Evolutionary conservation across 2,329 filamentous ascomycete genomes (phyloP).

Genomic region (Ciborinia camelliae): DNA sequence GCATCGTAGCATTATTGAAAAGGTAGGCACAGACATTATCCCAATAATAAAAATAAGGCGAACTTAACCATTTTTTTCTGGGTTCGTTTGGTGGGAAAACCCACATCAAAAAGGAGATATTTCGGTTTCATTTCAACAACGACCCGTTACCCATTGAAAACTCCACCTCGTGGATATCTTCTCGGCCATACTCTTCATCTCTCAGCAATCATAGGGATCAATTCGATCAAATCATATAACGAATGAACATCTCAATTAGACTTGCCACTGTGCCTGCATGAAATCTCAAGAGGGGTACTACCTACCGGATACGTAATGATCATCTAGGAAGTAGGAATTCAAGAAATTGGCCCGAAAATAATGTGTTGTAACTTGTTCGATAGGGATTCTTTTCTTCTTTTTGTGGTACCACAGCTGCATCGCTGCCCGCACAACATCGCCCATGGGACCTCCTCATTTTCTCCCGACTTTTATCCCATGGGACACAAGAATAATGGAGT

Average conservation of each 20-base stretch:
- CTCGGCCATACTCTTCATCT: conserved; percentile 11
- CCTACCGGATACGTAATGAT: conserved; percentile 7
- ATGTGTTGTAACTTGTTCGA: background rate
- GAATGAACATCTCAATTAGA: conserved; percentile 2
- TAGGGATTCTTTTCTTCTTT: conserved; percentile 1
- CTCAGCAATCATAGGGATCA: too few relatives aligned
- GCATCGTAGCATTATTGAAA: too few relatives aligned
- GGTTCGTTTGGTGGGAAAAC: conserved; percentile 1
- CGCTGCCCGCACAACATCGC: background rate
- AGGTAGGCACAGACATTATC: background rate
- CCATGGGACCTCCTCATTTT: conserved; percentile 17
- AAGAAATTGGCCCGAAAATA: conserved; percentile 7
- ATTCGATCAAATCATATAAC: background rate
- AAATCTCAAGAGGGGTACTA: background rate
- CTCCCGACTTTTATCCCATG: conserved; percentile 10
- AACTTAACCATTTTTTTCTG: background rate
- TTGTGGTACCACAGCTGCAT: background rate
- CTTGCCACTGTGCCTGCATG: background rate
- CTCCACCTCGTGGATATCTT: conserved; percentile 14
- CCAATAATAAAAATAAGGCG: background rate
- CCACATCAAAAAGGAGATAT: conserved; percentile 14
- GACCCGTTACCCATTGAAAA: background rate
- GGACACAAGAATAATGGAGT: conserved; percentile 9
- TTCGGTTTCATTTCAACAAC: conserved; percentile 14
- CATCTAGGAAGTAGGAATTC: background rate